Base-by-base conservation (phyloP, 768 basidiomycete genomes). In the Rhodotorula paludigena region DNA sequence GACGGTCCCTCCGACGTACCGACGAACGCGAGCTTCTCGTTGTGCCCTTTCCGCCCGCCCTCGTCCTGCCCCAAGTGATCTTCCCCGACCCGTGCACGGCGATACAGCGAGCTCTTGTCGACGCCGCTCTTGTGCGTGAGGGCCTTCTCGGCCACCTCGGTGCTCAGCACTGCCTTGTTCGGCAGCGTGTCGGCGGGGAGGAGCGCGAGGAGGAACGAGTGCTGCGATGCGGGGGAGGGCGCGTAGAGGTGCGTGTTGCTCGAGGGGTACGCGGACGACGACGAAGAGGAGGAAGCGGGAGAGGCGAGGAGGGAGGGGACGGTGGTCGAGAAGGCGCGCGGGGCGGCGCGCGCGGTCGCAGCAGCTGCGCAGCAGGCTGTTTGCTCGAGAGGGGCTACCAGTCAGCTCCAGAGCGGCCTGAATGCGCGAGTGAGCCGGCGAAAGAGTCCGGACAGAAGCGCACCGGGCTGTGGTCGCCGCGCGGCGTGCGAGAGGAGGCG, bases 21-120 rank as follows among this genome's bases (percentile, higher is more conserved):
- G 49, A 69, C 56, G 55, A 69, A 69, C 42, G 63, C 64, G 41
- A 69, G 48, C 63, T 69, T 69, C 68, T 69, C 68, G 44, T 69
- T 69, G 51, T 69, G 63, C 4, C 55, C 68, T n/a, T 52, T 61
- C 57, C 28, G 49, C 12, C 55, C 35, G 12, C 49, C 54, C 54
- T 55, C 35, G 10, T 39, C 57, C 21, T 32, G 52, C n/a, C 20
- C 36, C 2, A 5, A 28, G 30, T 9, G n/a, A 5, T 12, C 44
- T 18, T 32, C 49, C 0, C 8, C 23, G 21, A 2, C 56, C 14
- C 56, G 28, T n/a, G n/a, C n/a, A 52, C 62, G 11, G 5, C 57
- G 47, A 21, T 56, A 63, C n/a, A 15, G 20, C 9, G 4, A 11
- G 21, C 33, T 25, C 56, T 69, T 69, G 41, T 69, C 68, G 28